Base-by-base conservation (phyloP, 176 grass and related monocot genomes). In the Elaeis guineensis region DNA sequence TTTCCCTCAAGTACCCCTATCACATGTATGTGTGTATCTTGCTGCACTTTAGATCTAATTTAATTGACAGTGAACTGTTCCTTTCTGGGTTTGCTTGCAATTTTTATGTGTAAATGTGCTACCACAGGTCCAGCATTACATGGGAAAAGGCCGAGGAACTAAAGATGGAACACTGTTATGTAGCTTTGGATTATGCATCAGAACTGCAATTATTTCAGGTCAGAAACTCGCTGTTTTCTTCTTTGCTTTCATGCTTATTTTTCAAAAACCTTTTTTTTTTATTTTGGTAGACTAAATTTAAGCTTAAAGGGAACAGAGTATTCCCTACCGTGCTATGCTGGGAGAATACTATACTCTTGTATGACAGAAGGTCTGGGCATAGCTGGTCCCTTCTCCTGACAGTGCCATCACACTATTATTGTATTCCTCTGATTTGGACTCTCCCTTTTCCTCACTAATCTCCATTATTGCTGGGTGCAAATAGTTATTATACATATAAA, bases 81-180 rank as follows among this genome's bases (percentile, higher is more conserved):
- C 58, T 72, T 64, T 70, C 29, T 25, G 62, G 48, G 18, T 59
- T 55, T 65, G 29, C 68, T 44, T 73, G 59, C 70, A 19, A 52
- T 3, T 26, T 57, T 5, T 39, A 28, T 64, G 74, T 67, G 52
- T 62, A 75, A 52, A 50, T 66, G 3, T 14, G 9, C 64, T 70
- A 83, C 14, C 72, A 89, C 52, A 98, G 93, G 63, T 72, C 87
- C 78, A 98, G 61, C 64, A 81, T 98, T 71, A 86, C 84, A 57
- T 98, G 84, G 93, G 93, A 92, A 21, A 92, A 98, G 61, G 70
- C 87, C 53, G 93, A 98, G 75, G 87, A 98, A 35, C 69, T 98
- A 70, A 98, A 98, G 84, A 92, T 74, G 73, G 87, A 89, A 51
- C 93, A 98, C 64, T 98, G 87, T 72, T 98, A 92, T 62, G 29